A percentile compares a stretch with the other conserved stretches of the same genome.
Evolutionary conservation across 768 basidiomycete species (phyloP).

Genomic region (Tulasnella calospora): DNA sequence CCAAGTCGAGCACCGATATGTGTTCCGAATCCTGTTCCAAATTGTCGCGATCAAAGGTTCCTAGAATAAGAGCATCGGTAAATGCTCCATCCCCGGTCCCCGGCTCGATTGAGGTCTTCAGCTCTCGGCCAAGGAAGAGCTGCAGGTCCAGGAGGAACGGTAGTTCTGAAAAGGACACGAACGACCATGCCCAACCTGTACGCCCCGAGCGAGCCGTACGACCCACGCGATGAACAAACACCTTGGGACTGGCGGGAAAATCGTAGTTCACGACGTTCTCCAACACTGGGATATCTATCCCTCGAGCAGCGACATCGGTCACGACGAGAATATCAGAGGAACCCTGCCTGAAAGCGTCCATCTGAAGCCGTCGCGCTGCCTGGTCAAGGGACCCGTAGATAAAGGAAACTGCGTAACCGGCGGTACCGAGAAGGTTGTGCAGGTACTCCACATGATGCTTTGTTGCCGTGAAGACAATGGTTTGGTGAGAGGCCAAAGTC

Average conservation of each 20-base stretch:
- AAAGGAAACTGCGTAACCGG: constrained; percentile 85
- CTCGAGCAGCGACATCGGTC: constrained; percentile 96
- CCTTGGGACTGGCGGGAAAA: constrained; percentile 87
- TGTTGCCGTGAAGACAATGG: constrained; percentile 90
- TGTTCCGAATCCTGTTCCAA: constrained; percentile 85
- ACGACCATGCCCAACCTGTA: constrained; percentile 95
- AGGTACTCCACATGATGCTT: constrained; percentile 99
- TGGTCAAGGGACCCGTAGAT: constrained; percentile 97
- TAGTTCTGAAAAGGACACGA: constrained; percentile 78
- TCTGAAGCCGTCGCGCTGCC: constrained; percentile 77
- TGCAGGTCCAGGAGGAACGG: constrained; percentile 91
- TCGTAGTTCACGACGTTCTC: constrained; percentile 98
- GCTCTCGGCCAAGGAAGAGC: constrained; percentile 78
- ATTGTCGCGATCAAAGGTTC: constrained; percentile 70
- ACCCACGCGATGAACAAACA: constrained; percentile 96
- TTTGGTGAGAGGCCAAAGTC: constrained; percentile 66
- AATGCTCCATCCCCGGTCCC: constrained; percentile 53
- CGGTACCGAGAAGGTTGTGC: constrained; percentile 63
- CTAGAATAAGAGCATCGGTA: constrained; percentile 69
- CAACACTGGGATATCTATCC: constrained; percentile 94
- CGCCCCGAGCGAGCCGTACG: constrained; percentile 93
- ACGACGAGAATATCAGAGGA: constrained; percentile 82
- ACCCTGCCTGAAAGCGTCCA: constrained; percentile 83
- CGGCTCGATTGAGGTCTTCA: constrained; percentile 48
- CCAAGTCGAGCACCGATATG: constrained; percentile 57